Base-by-base conservation (phyloP, 495 filamentous ascomycete species). In the Lasiosphaeria hispida region DNA sequence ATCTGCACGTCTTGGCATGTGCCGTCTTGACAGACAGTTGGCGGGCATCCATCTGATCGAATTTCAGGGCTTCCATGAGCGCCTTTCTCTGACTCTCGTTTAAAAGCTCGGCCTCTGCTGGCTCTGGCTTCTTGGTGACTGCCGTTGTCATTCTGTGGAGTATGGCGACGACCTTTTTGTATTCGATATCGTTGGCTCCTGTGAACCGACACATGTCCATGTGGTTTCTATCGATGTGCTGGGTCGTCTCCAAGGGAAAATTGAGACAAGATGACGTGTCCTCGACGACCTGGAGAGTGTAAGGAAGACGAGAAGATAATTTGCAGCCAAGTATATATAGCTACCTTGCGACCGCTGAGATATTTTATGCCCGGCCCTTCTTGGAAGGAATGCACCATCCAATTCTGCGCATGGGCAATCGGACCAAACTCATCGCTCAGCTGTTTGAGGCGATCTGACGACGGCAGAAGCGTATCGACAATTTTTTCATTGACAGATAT, bases 1-100 rank as follows among this genome's bases (percentile, higher is more conserved):
- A 85, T 60, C 54, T 40, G 52, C 80, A 84, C 23, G 81, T 83
- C 49, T 71, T 70, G 30, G 40, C 61, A 39, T 78, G 67, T 36
- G 76, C 70, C 2, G 18, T 60, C 37, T 72, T 73, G 44, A 79
- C 70, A 5, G 48, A 69, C 57, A 53, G 64, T 7, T 69, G 68
- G 15, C 77, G 76, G 3, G 69, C 45, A 53, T 77, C 68, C 30
- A 76, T 72, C 48, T 72, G 71, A 4, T 63, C 57, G 51, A 78
- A 78, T 35, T 41, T 60, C 17, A 80, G 59, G 0, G 69, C 72
- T 10, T 71, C 51, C 38, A 75, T 4, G 13, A 75, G 39, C 9
- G 1, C 48, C 39, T 35, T 4, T 51, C 10, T 49, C 44, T 68
- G 49, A 4, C 69, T 59, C 43, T 61, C 36, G 34, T 4, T 48